Base-by-base conservation (phyloP, 1,284 basidiomycete species). In the Flammula alnicola region DNA sequence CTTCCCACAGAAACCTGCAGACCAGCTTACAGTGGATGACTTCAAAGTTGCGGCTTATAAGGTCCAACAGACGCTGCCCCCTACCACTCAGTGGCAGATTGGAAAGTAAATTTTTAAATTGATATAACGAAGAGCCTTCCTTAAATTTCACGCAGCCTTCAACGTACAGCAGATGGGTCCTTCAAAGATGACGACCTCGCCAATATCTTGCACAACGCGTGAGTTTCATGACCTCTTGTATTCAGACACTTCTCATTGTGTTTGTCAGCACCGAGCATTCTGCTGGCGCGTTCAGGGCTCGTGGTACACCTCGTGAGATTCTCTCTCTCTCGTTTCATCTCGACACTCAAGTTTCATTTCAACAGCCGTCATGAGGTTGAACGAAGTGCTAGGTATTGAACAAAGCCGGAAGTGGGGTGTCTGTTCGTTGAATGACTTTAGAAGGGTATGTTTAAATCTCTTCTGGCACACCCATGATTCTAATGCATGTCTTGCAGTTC, bases 351-450 rank as follows among this genome's bases (percentile, higher is more conserved):
- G n/a, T n/a, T n/a, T n/a, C n/a, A 47, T 14, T 22, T 25, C 22
- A 30, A 38, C n/a, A 74, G 74, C 67, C 23, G 59, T 80, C 46
- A 86, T 95, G 84, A 82, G 81, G 46, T 67, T 92, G 20, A 81
- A 92, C 54, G 91, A 93, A 64, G 78, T 92, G 37, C 87, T 94
- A 83, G 87, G 89, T 42, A 91, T 93, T 50, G 83, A 88, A 59
- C 78, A 87, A 55, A 87, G 82, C 58, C 77, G 91, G 20, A 62
- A 67, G n/a, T 94, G 91, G 91, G 88, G 89, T 37, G 81, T 86
- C 27, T 93, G 91, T 63, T 86, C 88, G 3, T 66, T 95, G 57
- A 95, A 95, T 61, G 92, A 95, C 59, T 94, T 94, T 72, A 78
- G 91, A 49, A 81, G 80, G 74, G 83, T 81, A 44, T 46, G 71